Evolutionary conservation across 148 eudicot species (phyloP).

Genomic region (Spergularia marina): DNA sequence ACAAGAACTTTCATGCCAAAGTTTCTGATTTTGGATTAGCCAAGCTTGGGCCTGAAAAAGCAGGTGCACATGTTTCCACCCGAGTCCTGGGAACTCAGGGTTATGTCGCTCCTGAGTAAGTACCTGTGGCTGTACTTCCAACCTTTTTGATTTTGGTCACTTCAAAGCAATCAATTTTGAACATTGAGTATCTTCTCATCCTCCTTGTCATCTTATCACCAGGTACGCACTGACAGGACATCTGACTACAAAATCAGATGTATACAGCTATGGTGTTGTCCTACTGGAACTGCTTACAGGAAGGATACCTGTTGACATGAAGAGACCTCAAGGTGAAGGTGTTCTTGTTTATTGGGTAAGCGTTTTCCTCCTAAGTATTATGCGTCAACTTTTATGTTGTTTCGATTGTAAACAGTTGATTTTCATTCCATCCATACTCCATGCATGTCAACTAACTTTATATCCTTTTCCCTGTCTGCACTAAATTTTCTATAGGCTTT

Average conservation of each 20-base stretch:
- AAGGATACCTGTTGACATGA: constrained; percentile 86
- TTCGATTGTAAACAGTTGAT: not conserved
- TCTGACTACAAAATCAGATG: constrained; percentile 92
- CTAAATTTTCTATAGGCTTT: constrained; percentile 51
- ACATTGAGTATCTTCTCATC: not conserved
- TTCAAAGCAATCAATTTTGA: not conserved
- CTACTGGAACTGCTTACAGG: constrained; percentile 92
- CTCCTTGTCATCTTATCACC: constrained; percentile 3
- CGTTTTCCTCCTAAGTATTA: constrained; percentile 2
- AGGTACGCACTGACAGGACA: constrained; percentile 96
- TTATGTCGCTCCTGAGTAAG: constrained; percentile 98
- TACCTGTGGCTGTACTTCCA: not conserved
- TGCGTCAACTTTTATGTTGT: not conserved
- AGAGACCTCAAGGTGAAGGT: constrained; percentile 81
- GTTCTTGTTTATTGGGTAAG: constrained; percentile 95
- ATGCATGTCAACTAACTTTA: not conserved
- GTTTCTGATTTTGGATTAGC: constrained; percentile 98
- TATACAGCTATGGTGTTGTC: constrained; percentile 94
- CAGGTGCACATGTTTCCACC: constrained; percentile 93
- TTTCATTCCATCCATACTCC: not conserved
- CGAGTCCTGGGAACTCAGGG: constrained; percentile 97
- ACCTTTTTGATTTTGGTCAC: not conserved
- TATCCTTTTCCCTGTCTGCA: not conserved
- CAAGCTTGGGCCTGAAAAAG: constrained; percentile 89
- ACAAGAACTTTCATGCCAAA: constrained; percentile 80